These are phyloP conservation scores for Fennellomyces sp. DNA, from an alignment of 371 early-diverging fungal species.

Conservation along the genomic window DNA sequence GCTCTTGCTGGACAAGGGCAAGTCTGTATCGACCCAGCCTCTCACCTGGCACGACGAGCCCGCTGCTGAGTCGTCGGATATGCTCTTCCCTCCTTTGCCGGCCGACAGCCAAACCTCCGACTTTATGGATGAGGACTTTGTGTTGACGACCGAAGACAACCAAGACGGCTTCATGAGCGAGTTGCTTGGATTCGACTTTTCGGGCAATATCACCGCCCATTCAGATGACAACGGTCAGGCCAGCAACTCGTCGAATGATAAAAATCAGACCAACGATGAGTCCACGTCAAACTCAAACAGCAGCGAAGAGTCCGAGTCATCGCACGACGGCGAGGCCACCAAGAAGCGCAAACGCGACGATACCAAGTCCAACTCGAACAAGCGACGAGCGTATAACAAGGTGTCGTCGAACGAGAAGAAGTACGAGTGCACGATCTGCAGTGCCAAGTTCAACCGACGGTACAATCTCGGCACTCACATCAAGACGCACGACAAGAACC, in stretches of 20 bases:
- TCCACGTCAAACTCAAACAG: background rate
- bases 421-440: slow-evolving; percentile 58
- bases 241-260: slow-evolving; percentile 1
- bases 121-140: background rate
- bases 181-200: slow-evolving; percentile 6
- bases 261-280: background rate
- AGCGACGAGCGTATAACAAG: slow-evolving; percentile 3
- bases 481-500: slow-evolving; percentile 69
- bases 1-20: slow-evolving; percentile 19
- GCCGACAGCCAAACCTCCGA: slow-evolving; percentile 13
- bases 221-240: background rate
- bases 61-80: slow-evolving; percentile 16
- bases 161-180: slow-evolving; percentile 1
- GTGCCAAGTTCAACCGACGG: slow-evolving; percentile 63
- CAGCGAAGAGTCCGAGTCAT: too few species aligned
- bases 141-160: background rate
- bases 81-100: slow-evolving; percentile 41
- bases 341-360: slow-evolving; percentile 8
- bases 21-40: background rate
- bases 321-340: too few species aligned
- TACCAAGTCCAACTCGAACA: background rate
- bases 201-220: background rate
- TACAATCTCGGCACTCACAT: slow-evolving; percentile 79
- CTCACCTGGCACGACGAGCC: slow-evolving; percentile 8
- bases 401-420: slow-evolving; percentile 59